phyloP scores from a whole-genome alignment of 225 moss, liverwort and hornwort species.

The Ulota crispa region DNA sequence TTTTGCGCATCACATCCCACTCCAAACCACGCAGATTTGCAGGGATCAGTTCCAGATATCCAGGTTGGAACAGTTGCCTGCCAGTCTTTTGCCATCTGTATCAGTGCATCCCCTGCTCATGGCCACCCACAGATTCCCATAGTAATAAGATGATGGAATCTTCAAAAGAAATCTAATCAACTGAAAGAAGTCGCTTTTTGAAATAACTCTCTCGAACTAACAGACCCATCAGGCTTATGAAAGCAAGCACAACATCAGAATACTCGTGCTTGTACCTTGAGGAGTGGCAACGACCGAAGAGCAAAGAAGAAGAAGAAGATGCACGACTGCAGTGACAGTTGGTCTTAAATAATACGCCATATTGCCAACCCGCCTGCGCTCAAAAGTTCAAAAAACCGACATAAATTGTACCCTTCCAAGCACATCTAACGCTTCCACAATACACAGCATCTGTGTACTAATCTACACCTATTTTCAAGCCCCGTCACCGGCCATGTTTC shows the following conservation, averaged over 20 bases:
- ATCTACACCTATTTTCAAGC: background rate
- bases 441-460: background rate
- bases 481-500: background rate
- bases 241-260: background rate
- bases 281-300: constrained; percentile 14
- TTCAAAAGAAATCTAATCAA: background rate
- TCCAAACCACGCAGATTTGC: constrained; percentile 25
- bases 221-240: background rate
- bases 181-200: background rate
- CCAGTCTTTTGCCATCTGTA: constrained; percentile 39
- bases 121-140: background rate
- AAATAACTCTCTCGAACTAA: background rate
- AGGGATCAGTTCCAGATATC: constrained; percentile 38
- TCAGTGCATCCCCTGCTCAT: constrained; percentile 43
- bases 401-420: background rate
- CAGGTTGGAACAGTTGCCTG: constrained; percentile 31
- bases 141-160: background rate
- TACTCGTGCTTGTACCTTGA: constrained; percentile 24
- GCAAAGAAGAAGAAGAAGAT: constrained; percentile 23
- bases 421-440: background rate
- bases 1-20: constrained; percentile 36
- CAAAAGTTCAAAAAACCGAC: background rate
- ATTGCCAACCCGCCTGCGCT: constrained; percentile 16
- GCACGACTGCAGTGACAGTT: constrained; percentile 1
- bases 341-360: constrained; percentile 13